Base-by-base conservation (phyloP, 805 yeast species). In the Candida nitratophila region DNA sequence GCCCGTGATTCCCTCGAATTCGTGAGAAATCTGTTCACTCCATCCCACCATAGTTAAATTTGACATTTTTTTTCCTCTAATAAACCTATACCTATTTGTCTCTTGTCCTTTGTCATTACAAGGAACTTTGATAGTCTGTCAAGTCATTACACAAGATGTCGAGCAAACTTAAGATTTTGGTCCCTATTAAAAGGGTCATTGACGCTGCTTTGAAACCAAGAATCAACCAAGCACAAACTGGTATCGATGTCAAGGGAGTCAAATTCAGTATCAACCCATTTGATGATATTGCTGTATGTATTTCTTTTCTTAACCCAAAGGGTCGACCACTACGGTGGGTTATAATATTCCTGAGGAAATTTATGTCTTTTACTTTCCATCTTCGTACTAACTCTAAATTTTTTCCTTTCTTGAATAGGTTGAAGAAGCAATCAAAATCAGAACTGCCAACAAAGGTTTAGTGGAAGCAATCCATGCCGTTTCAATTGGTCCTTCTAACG, bases 201-300 rank as follows among this genome's bases (percentile, higher is more conserved):
- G 99, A 93, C 66, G 85, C 86, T 44, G 96, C 96, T 15, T 76
- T 90, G 56, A 86, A 85, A 66, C 99, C 99, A 39, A 76, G 97
- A 56, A 83, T 91, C 65, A 89, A 89, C 71, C 81, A 86, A 64
- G 70, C 95, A 14, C 80, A 79, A 40, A 83, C 88, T 11, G 96
- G 93, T 6, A 80, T 86, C 41, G 96, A 89, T 54, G 79, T 91
- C 44, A 78, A 84, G 50, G 97, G 96, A 46, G 86, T 87, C 53
- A 91, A 91, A 68, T 89, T 83, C 71, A 78, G 88, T 59, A 87
- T 91, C 64, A 93, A 93, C 63, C 99, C 99, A 45, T 93, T 93
- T 66, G 93, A 96, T 68, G 99, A 93, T 66, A 93, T 93, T 60
- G 99, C 99, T 9, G 79, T 49, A 42, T 16, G 57, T 49, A 16